Conservation (phyloP, 441 rosid genomes). For the Adansonia gregorii region DNA sequence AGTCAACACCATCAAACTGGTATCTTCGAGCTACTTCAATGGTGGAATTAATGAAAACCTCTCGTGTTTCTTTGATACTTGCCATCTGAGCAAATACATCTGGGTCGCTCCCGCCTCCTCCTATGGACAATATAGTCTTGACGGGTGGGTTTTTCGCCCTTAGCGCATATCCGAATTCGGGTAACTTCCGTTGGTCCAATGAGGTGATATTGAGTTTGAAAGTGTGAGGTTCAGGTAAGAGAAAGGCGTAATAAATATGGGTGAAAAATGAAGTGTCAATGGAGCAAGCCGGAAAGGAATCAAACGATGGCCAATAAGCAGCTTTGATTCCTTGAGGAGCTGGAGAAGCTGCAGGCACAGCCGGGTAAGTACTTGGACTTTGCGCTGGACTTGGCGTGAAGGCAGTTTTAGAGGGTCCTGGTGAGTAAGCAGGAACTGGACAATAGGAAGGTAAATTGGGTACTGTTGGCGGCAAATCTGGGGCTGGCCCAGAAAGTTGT, state of each 20-base stretch:
- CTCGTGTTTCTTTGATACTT: constrained; percentile 27
- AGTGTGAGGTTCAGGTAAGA: constrained; percentile 36
- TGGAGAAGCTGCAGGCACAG: constrained; percentile 11
- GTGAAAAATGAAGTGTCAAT: constrained; percentile 51
- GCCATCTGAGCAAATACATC: constrained; percentile 42
- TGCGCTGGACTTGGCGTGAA: not conserved
- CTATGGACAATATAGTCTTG: constrained; percentile 45
- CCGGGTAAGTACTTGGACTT: constrained; percentile 10
- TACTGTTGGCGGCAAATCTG: not conserved
- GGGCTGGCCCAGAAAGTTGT: not conserved
- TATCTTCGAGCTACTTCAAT: constrained; percentile 47
- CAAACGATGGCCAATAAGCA: constrained; percentile 52
- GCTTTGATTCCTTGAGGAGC: constrained; percentile 39
- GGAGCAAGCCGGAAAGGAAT: constrained; percentile 34
- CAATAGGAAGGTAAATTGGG: too few species aligned
- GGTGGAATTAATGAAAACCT: constrained; percentile 49
- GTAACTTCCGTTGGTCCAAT: constrained; percentile 34
- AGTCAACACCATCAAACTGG: constrained; percentile 53
- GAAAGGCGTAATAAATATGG: constrained; percentile 56
- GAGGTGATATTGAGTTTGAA: constrained; percentile 42
- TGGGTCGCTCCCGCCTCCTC: constrained; percentile 37
- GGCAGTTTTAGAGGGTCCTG: not conserved
- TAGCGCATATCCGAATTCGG: constrained; percentile 25
- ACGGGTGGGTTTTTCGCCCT: constrained; percentile 36
- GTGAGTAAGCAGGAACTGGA: not conserved